A percentile compares a stretch with the other conserved stretches of the same genome.
phyloP scores from a whole-genome alignment of 2,329 filamentous ascomycete genomes.

The Fusarium fujikuroi region DNA sequence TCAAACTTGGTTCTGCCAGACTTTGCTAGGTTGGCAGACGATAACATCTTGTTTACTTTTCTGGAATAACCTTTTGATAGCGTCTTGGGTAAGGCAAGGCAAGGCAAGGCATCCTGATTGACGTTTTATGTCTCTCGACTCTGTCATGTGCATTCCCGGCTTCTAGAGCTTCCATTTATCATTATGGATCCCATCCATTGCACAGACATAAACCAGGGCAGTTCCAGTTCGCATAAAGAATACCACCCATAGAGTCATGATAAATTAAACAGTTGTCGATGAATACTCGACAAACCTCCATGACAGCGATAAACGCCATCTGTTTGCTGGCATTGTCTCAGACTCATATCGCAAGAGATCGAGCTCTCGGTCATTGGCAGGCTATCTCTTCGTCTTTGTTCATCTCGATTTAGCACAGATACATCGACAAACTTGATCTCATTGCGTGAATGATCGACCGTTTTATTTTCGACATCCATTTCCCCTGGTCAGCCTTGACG shows the following conservation, averaged over 20 bases:
- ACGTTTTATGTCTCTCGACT: background rate
- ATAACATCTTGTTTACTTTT: conserved; percentile 13
- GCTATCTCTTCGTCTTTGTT: conserved; percentile 22
- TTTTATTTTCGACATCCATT: conserved; percentile 27
- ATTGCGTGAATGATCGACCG: conserved; percentile 25
- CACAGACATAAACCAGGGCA: conserved; percentile 39
- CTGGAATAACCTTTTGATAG: background rate
- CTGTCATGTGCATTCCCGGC: conserved; percentile 24
- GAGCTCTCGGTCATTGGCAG: background rate
- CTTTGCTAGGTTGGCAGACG: background rate
- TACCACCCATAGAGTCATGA: conserved; percentile 15
- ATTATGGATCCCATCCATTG: conserved; percentile 25
- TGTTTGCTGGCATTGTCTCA: conserved; percentile 2
- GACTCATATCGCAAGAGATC: conserved; percentile 1
- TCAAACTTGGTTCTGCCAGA: conserved; percentile 29
- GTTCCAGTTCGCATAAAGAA: conserved; percentile 41
- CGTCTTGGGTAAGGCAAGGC: background rate
- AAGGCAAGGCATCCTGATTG: background rate
- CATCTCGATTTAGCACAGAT: conserved; percentile 20
- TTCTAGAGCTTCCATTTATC: conserved; percentile 25
- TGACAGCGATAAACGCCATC: background rate
- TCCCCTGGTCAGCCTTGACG: conserved; percentile 24
- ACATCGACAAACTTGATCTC: conserved; percentile 11
- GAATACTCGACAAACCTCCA: background rate
- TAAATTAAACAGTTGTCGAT: conserved; percentile 11